These are phyloP conservation scores for Termitomyces sp. DNA, from an alignment of 768 basidiomycete species.

Conservation along the genomic window DNA sequence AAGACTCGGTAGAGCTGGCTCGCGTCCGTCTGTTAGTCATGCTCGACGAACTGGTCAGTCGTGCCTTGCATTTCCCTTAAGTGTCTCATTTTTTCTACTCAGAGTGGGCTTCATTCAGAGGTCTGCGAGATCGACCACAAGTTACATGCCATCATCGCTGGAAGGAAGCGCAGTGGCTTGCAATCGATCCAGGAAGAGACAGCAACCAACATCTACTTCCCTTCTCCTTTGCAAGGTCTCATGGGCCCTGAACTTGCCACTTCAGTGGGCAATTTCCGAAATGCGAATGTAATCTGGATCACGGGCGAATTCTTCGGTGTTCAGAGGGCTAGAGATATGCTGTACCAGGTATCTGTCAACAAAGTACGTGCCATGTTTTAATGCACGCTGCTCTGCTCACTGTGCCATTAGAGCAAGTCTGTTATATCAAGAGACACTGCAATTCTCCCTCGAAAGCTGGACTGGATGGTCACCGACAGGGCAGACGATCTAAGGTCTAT, in stretches of 20 bases:
- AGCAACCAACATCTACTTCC: constrained; percentile 93
- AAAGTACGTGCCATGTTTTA: constrained; percentile 50
- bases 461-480: constrained; percentile 99
- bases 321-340: constrained; percentile 91
- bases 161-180: constrained; percentile 78
- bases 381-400: constrained; percentile 1
- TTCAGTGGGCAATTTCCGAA: constrained; percentile 42
- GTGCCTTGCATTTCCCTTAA: background rate
- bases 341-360: constrained; percentile 78
- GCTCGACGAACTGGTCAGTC: constrained; percentile 87
- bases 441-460: constrained; percentile 91
- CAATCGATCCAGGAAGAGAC: constrained; percentile 97
- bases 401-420: constrained; percentile 61
- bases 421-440: constrained; percentile 92
- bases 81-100: constrained; percentile 14
- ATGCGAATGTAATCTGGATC: constrained; percentile 84
- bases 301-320: constrained; percentile 98
- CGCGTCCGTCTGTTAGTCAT: constrained; percentile 88
- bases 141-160: constrained; percentile 85
- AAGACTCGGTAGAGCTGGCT: constrained; percentile 88
- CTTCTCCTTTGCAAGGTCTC: constrained; percentile 84
- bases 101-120: constrained; percentile 92
- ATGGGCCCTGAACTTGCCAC: constrained; percentile 59
- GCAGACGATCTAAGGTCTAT: constrained; percentile 85
- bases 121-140: constrained; percentile 93